Evolutionary conservation across 805 yeast species (phyloP).

Genomic region (Barnettozyma sucrosica): DNA sequence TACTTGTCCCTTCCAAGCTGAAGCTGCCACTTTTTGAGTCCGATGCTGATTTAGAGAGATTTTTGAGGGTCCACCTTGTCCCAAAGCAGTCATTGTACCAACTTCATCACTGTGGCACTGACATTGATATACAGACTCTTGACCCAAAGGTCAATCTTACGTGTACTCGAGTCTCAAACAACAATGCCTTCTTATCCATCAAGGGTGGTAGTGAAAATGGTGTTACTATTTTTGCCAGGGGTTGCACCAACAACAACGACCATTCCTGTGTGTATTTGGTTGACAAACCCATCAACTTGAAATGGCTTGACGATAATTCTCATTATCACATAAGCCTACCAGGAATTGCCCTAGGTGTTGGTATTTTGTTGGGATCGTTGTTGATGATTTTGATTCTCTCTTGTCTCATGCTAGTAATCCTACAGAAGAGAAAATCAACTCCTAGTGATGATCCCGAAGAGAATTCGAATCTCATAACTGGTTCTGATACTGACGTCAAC

Average conservation of each 20-base stretch:
- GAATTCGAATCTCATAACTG: background rate
- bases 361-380: constrained; percentile 56
- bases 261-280: constrained; percentile 53
- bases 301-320: constrained; percentile 49
- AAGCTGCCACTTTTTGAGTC: constrained; percentile 43
- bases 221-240: constrained; percentile 54
- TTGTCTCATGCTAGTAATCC: constrained; percentile 32
- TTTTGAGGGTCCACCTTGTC: constrained; percentile 64
- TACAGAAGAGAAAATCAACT: constrained; percentile 22
- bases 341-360: constrained; percentile 60
- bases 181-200: constrained; percentile 31
- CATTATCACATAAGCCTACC: constrained; percentile 59
- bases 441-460: constrained; percentile 3
- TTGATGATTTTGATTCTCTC: constrained; percentile 29
- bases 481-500: background rate
- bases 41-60: constrained; percentile 40
- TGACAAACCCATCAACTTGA: constrained; percentile 60
- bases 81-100: constrained; percentile 47
- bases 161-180: constrained; percentile 35
- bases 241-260: constrained; percentile 38
- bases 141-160: constrained; percentile 39
- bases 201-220: constrained; percentile 50
- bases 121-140: constrained; percentile 37
- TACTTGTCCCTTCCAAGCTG: constrained; percentile 63
- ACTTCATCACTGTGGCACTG: constrained; percentile 43